Base-by-base conservation (phyloP, 1,139 yeast genomes). In the Hemisphaericaspora xylofermentans region DNA sequence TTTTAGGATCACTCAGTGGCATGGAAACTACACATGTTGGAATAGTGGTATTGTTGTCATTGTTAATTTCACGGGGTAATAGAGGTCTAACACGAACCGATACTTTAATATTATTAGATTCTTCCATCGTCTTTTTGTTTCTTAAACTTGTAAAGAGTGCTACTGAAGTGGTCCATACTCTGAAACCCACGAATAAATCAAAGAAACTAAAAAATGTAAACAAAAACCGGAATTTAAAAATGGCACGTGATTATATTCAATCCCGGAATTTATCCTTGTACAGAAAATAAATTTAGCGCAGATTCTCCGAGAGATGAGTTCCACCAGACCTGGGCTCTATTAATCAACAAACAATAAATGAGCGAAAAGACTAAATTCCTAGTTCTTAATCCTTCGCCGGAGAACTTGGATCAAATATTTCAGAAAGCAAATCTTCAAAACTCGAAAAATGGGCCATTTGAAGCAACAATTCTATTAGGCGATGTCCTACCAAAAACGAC, bases 371-470 rank as follows among this genome's bases (percentile, higher is more conserved):
- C 60, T 33, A 71, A 69, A 48, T 61, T 71, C 40, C 61, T 80
- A 39, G 73, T 80, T 18, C 58, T 79, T n/a, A 74, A 80, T 53
- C 80, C 84, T 1, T 54, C 65, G 2, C 63, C 71, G 1, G 54
- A 56, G 1, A 60, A 64, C 24, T 44, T 78, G 5, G 68, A 66
- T 1, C 65, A 64, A 35, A 72, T 79, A 0, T 51, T 80, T 7
- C 61, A 56, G 10, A 80, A 80, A 43, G 70, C 81, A 3, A 76
- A 77, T 50, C 41, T 63, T 0, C 72, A 82, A 42, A 66, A 81
- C 50, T 45, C 56, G 16, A 82, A 78, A 49, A 80, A 79, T 38
- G 88, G 88, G 0, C 88, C 88, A 0, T 84, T 84, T 54, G 84
- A 75, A 39, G 67, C 75, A 4, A 73, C 77, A 1, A 35, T 83